These are phyloP conservation scores for Tetrapisispora iriomotensis DNA, from an alignment of 805 yeast genomes.

Conservation along the genomic window DNA sequence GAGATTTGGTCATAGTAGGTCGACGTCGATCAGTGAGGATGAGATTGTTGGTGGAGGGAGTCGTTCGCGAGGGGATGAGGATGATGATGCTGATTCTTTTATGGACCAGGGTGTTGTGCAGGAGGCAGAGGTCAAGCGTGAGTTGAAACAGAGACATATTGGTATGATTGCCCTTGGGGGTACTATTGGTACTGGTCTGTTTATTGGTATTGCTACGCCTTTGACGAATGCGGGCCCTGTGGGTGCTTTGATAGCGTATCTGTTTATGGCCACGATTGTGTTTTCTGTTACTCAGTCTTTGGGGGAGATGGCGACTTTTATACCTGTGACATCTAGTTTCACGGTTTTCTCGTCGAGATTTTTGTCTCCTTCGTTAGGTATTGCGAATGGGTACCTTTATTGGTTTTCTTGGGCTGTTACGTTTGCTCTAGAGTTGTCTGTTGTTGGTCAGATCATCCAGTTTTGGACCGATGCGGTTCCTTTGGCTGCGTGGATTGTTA, in stretches of 20 bases:
- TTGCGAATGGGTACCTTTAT: constrained; percentile 62
- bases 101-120: constrained; percentile 17
- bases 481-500: constrained; percentile 59
- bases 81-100: constrained; percentile 1
- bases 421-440: constrained; percentile 62
- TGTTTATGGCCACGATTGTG: constrained; percentile 57
- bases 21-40: too few relatives aligned
- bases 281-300: constrained; percentile 59
- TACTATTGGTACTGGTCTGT: constrained; percentile 70
- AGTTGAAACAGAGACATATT: constrained; percentile 55
- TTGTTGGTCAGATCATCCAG: constrained; percentile 54
- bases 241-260: constrained; percentile 50
- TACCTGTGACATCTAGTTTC: constrained; percentile 59
- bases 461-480: constrained; percentile 67
- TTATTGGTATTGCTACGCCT: constrained; percentile 54
- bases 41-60: too few relatives aligned
- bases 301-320: constrained; percentile 75
- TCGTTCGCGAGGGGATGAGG: neutral
- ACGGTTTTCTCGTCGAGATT: constrained; percentile 62
- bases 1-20: too few relatives aligned
- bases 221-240: constrained; percentile 58
- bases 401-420: constrained; percentile 76
- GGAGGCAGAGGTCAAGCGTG: constrained; percentile 44
- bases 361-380: constrained; percentile 62
- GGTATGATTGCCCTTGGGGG: constrained; percentile 75